Conservation (phyloP, 805 yeast genomes). For the Lipomyces orientalis region DNA sequence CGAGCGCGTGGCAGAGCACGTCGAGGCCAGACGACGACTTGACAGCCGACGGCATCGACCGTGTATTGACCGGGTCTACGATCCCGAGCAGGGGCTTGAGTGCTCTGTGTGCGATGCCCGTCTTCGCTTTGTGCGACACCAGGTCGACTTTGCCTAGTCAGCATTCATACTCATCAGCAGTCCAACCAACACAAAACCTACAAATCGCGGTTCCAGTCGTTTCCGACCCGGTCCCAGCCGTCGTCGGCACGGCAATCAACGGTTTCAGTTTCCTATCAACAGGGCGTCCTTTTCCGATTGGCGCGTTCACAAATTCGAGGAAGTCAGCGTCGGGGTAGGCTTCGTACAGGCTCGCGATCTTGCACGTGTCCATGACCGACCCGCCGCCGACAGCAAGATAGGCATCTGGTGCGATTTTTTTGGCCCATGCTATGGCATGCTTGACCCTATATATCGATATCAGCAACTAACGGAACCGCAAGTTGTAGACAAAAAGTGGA, state of each 20-base stretch:
- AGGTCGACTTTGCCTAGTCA: constrained; percentile 43
- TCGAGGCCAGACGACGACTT: constrained; percentile 53
- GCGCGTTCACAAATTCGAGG: constrained; percentile 53
- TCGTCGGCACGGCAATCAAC: constrained; percentile 53
- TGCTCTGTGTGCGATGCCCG: constrained; percentile 53
- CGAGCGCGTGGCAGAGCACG: constrained; percentile 54
- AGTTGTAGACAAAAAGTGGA: neutral
- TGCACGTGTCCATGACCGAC: constrained; percentile 55
- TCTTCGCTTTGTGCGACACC: constrained; percentile 49
- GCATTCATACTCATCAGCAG: neutral
- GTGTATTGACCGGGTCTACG: constrained; percentile 52
- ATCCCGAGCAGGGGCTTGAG: constrained; percentile 52
- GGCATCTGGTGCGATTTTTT: constrained; percentile 47
- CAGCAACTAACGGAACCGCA: neutral
- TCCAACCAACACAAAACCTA: constrained; percentile 5
- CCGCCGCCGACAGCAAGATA: constrained; percentile 56
- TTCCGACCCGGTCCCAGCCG: constrained; percentile 57
- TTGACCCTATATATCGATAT: constrained; percentile 41
- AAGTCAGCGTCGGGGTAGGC: constrained; percentile 50
- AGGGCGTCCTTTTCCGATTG: constrained; percentile 49
- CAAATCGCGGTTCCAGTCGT: constrained; percentile 55
- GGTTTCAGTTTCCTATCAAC: constrained; percentile 47
- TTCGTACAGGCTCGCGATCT: constrained; percentile 52
- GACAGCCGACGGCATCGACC: constrained; percentile 51
- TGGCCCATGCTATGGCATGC: constrained; percentile 49